Evolutionary conservation across 306 rosid genomes (phyloP).

Genomic region (Lagenaria siceraria): DNA sequence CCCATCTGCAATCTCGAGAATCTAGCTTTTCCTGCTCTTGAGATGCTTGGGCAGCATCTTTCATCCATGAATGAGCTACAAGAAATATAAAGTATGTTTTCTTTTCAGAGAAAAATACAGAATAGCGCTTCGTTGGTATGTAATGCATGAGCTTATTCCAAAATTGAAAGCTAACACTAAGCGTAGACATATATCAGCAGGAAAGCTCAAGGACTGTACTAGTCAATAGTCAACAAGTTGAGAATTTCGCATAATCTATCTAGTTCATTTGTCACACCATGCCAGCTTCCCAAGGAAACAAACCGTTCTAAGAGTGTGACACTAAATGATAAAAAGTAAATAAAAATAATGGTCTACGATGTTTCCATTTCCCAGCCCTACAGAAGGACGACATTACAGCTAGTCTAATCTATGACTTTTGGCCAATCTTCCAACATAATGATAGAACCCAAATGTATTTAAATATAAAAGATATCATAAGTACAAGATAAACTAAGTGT

Average conservation of each 20-base stretch:
- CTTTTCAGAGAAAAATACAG: not conserved
- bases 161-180: not conserved
- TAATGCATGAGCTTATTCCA: not conserved
- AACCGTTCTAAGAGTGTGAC: not conserved
- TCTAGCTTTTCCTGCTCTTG: conserved; percentile 19
- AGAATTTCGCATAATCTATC: not conserved
- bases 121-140: not conserved
- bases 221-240: not conserved
- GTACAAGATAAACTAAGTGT: too few species aligned
- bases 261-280: not conserved
- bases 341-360: not conserved
- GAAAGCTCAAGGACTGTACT: not conserved
- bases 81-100: not conserved
- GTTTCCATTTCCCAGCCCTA: not conserved
- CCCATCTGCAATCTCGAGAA: not conserved
- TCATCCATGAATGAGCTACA: conserved; percentile 64
- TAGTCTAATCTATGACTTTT: not conserved
- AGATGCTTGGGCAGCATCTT: conserved; percentile 14
- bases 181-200: not conserved
- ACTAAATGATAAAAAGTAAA: not conserved
- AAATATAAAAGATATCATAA: too few species aligned
- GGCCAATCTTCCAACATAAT: not conserved
- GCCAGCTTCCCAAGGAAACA: not conserved
- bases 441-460: too few species aligned
- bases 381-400: not conserved